phyloP scores from a whole-genome alignment of 2,329 filamentous ascomycete species.

The Fonsecaea nubica region DNA sequence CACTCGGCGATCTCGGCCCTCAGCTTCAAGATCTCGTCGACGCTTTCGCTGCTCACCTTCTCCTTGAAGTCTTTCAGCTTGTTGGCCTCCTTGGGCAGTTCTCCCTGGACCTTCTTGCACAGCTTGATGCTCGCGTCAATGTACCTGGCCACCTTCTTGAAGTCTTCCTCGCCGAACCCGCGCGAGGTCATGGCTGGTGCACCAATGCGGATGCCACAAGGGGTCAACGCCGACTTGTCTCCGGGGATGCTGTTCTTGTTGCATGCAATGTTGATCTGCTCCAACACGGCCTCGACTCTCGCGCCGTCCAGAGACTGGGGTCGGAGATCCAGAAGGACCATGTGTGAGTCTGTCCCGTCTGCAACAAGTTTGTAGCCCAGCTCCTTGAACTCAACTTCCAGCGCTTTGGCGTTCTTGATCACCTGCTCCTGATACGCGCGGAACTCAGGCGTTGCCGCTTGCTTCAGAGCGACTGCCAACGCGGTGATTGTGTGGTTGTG shows the following conservation, averaged over 20 bases:
- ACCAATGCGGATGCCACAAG: conserved; percentile 90
- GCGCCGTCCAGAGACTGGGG: conserved; percentile 87
- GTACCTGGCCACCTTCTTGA: conserved; percentile 82
- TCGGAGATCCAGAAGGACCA: conserved; percentile 94
- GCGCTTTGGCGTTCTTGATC: conserved; percentile 87
- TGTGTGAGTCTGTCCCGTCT: conserved; percentile 95
- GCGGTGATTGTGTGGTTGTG: conserved; percentile 99
- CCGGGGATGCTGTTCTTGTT: conserved; percentile 99
- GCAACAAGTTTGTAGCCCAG: conserved; percentile 94
- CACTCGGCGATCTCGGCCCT: conserved; percentile 88
- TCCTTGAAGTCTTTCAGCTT: conserved; percentile 99
- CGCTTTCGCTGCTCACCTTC: conserved; percentile 79
- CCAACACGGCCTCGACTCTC: conserved; percentile 86
- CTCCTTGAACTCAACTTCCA: conserved; percentile 72
- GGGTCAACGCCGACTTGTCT: conserved; percentile 90
- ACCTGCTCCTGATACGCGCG: conserved; percentile 93
- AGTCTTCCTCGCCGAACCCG: conserved; percentile 89
- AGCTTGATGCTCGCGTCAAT: conserved; percentile 83
- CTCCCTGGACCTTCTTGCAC: conserved; percentile 82
- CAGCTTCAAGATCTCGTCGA: conserved; percentile 81
- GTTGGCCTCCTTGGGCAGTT: conserved; percentile 94
- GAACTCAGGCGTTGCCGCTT: conserved; percentile 90
- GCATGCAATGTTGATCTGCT: conserved; percentile 92
- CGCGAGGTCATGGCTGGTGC: conserved; percentile 97
- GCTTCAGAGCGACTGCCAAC: conserved; percentile 90